phyloP scores from a whole-genome alignment of 305 asterid species.

The Fraxinus baroniana region DNA sequence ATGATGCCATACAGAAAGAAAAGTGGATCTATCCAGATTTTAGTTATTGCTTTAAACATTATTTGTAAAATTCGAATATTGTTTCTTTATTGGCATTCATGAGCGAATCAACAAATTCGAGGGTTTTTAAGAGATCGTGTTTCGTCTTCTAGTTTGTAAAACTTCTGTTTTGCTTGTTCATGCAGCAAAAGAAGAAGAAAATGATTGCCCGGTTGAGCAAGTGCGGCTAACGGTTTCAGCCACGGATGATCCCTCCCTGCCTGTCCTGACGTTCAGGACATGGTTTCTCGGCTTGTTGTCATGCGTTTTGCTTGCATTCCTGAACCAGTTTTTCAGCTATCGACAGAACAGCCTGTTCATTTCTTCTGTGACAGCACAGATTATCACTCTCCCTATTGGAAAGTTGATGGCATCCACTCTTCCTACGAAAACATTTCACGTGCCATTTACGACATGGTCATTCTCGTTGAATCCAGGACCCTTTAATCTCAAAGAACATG shows the following conservation, averaged over 20 bases:
- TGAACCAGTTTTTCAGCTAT: constrained; percentile 57
- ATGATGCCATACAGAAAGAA: background rate
- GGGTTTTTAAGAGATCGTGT: background rate
- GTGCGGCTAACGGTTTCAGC: constrained; percentile 63
- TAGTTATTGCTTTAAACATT: too few relatives aligned
- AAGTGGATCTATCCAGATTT: too few relatives aligned
- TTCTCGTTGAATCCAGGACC: constrained; percentile 68
- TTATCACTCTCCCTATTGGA: constrained; percentile 55
- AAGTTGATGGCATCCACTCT: constrained; percentile 50
- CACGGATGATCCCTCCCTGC: constrained; percentile 46
- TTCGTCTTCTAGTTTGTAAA: background rate
- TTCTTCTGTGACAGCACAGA: constrained; percentile 44
- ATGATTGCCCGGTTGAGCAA: constrained; percentile 63
- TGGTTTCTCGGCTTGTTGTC: constrained; percentile 58
- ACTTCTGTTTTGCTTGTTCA: background rate
- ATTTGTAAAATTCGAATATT: too few relatives aligned
- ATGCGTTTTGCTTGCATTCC: constrained; percentile 46
- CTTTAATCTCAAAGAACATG: constrained; percentile 65
- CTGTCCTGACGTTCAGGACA: constrained; percentile 56
- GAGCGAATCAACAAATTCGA: background rate
- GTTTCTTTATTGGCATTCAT: background rate
- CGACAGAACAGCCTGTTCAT: constrained; percentile 42
- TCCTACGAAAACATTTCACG: constrained; percentile 33
- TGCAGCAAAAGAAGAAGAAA: constrained; percentile 32
- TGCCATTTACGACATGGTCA: constrained; percentile 40